Conservation (phyloP, 305 asterid genomes). For the Rubia peregrina region DNA sequence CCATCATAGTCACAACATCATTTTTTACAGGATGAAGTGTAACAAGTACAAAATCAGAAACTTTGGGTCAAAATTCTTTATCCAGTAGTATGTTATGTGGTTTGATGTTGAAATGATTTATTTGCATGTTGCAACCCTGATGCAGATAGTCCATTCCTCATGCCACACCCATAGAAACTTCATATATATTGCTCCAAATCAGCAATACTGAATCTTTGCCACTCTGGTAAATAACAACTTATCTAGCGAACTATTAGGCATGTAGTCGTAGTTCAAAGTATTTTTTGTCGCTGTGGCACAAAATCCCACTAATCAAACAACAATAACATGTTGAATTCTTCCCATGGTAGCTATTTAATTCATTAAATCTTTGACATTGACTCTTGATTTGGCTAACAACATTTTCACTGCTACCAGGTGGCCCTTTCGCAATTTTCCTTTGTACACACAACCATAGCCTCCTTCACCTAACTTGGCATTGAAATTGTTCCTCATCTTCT, state of each 20-base stretch:
- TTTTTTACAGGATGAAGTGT: neutral
- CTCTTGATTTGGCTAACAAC: neutral
- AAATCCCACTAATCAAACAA: neutral
- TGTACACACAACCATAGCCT: too few relatives aligned
- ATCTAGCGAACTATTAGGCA: neutral
- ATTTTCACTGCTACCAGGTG: neutral
- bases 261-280: neutral
- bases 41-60: conserved; percentile 1
- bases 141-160: neutral
- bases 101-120: neutral
- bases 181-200: neutral
- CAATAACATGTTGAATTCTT: neutral
- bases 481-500: too few relatives aligned
- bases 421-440: neutral
- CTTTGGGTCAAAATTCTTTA: neutral
- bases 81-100: neutral
- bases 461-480: too few relatives aligned
- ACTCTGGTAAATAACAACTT: neutral
- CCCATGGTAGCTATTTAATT: neutral
- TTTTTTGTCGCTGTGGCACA: neutral
- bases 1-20: neutral
- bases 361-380: neutral
- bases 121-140: neutral
- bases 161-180: neutral
- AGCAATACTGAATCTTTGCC: neutral